phyloP scores from a whole-genome alignment of 1,139 yeast species.

The Candida sp. region DNA sequence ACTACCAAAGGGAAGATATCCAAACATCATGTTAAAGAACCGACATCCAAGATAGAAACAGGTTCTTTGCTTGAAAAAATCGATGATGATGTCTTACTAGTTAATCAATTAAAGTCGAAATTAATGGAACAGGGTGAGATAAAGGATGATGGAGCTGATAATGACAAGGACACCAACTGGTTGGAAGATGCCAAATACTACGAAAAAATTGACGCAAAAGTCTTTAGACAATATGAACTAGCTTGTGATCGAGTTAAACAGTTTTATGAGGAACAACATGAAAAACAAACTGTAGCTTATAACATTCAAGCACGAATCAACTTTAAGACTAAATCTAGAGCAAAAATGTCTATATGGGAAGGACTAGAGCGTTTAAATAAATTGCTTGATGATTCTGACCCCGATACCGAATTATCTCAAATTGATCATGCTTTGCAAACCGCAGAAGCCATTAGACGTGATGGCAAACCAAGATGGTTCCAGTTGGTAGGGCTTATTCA shows the following conservation, averaged over 20 bases:
- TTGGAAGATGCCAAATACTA: constrained; percentile 28
- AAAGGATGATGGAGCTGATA: constrained; percentile 1
- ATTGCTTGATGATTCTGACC: constrained; percentile 68
- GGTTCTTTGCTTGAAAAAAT: constrained; percentile 24
- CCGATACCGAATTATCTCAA: constrained; percentile 72
- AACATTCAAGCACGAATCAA: constrained; percentile 69
- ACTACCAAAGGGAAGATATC: background rate
- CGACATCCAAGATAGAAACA: background rate
- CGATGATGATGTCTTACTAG: constrained; percentile 33
- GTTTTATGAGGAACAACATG: constrained; percentile 68
- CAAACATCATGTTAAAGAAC: background rate
- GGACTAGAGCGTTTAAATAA: constrained; percentile 62
- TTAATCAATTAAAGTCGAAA: constrained; percentile 25
- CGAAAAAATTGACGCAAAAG: constrained; percentile 35
- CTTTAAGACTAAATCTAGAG: constrained; percentile 64
- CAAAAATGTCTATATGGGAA: constrained; percentile 70
- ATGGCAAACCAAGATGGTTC: constrained; percentile 72
- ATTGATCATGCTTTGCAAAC: constrained; percentile 77
- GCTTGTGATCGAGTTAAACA: constrained; percentile 68
- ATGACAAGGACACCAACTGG: constrained; percentile 12
- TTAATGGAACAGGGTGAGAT: constrained; percentile 1
- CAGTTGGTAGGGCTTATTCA: constrained; percentile 72
- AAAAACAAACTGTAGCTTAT: constrained; percentile 68
- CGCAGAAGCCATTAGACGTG: constrained; percentile 69
- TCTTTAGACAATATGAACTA: constrained; percentile 63